Conservation (phyloP, 148 eudicot species). For the Talinum fruticosum region DNA sequence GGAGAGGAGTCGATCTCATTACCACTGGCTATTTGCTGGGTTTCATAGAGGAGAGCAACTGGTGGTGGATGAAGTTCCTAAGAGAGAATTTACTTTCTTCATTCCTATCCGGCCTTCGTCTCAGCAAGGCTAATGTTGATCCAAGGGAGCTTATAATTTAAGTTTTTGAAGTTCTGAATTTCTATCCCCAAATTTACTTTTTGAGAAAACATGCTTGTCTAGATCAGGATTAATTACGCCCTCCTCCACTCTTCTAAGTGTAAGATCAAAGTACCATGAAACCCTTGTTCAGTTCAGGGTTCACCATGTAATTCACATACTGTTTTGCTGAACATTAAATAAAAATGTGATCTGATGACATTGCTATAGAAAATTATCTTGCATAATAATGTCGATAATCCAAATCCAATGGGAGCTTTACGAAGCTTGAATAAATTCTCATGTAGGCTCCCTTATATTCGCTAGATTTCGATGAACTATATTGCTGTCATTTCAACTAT, state of each 20-base stretch:
- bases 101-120: slow-evolving; percentile 30
- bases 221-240: neutral
- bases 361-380: too few relatives aligned
- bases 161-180: too few relatives aligned
- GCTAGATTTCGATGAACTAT: too few relatives aligned
- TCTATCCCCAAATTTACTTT: neutral
- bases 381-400: too few relatives aligned
- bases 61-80: slow-evolving; percentile 33
- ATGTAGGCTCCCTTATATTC: too few relatives aligned
- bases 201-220: neutral
- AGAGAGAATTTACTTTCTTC: slow-evolving; percentile 42
- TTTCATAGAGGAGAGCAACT: slow-evolving; percentile 36
- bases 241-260: neutral
- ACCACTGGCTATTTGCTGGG: slow-evolving; percentile 44
- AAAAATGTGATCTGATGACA: too few relatives aligned
- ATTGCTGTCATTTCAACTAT: too few relatives aligned
- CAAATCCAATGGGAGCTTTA: too few relatives aligned
- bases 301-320: too few relatives aligned
- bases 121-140: slow-evolving; percentile 42
- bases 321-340: too few relatives aligned
- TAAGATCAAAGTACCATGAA: neutral
- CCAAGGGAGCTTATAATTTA: slow-evolving; percentile 25
- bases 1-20: slow-evolving; percentile 49
- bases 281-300: neutral
- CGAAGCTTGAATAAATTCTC: too few relatives aligned